phyloP scores from a whole-genome alignment of 495 filamentous ascomycete species.

The Tuber indicum region DNA sequence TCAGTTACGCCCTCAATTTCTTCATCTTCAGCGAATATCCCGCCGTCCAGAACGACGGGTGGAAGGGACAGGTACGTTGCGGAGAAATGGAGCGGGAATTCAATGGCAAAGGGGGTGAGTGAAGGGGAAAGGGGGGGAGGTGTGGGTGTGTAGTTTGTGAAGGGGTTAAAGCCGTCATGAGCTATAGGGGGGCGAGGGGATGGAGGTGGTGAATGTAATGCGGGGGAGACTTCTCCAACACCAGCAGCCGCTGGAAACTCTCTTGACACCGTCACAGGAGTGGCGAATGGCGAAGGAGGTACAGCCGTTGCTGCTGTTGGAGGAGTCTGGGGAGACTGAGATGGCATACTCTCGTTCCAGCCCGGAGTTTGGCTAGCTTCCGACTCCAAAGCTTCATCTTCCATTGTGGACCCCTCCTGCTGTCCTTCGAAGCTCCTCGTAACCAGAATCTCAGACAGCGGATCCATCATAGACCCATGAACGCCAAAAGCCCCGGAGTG shows the following conservation, averaged over 20 bases:
- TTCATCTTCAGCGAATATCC: slow-evolving; percentile 28
- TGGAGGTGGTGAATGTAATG: slow-evolving; percentile 15
- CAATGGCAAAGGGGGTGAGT: slow-evolving; percentile 17
- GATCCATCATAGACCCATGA: neutral
- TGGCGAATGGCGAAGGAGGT: slow-evolving; percentile 15
- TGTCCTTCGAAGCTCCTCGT: slow-evolving; percentile 19
- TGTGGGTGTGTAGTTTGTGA: slow-evolving; percentile 11
- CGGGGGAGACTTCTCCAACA: slow-evolving; percentile 29
- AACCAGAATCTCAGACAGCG: slow-evolving; percentile 8
- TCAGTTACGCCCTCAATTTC: slow-evolving; percentile 34
- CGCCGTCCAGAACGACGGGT: slow-evolving; percentile 12
- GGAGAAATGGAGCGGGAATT: slow-evolving; percentile 10
- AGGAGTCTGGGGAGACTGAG: slow-evolving; percentile 35
- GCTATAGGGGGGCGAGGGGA: slow-evolving; percentile 16
- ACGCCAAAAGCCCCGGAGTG: neutral
- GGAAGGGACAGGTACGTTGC: slow-evolving; percentile 8
- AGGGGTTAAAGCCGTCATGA: slow-evolving; percentile 3
- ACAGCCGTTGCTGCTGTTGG: slow-evolving; percentile 25
- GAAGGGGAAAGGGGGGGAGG: slow-evolving; percentile 15
- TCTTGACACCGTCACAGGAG: slow-evolving; percentile 23
- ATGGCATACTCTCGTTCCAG: slow-evolving; percentile 34
- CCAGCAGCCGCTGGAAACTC: slow-evolving; percentile 24
- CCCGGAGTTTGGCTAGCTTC: slow-evolving; percentile 19
- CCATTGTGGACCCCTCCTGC: slow-evolving; percentile 19
- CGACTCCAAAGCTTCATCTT: slow-evolving; percentile 33